Conservation (phyloP, 2,329 filamentous ascomycete genomes). For the Beauveria australis region DNA sequence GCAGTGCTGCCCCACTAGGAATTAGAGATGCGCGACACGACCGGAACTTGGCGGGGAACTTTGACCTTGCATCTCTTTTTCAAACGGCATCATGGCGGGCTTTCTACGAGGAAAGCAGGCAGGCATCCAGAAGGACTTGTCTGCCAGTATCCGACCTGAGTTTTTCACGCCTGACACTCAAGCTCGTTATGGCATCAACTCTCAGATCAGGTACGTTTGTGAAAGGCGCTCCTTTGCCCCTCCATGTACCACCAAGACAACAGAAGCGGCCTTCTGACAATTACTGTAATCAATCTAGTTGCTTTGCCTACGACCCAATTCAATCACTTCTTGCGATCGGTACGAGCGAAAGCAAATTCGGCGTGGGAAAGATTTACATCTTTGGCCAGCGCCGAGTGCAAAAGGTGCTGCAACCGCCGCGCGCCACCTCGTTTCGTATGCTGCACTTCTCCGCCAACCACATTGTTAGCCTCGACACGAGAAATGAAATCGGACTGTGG, state of each 20-base stretch:
- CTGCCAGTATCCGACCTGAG: conserved; percentile 67
- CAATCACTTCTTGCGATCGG: conserved; percentile 90
- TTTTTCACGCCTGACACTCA: conserved; percentile 80
- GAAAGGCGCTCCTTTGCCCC: background rate
- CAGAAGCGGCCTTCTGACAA: background rate
- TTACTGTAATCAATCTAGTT: conserved; percentile 40
- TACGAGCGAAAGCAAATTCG: conserved; percentile 79
- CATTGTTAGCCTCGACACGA: conserved; percentile 74
- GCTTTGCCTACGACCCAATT: conserved; percentile 83
- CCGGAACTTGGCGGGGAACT: conserved; percentile 2
- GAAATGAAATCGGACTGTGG: conserved; percentile 79
- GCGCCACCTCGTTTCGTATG: conserved; percentile 64
- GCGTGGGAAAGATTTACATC: conserved; percentile 80
- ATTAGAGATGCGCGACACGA: background rate
- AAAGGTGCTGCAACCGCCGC: conserved; percentile 62
- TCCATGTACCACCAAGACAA: background rate
- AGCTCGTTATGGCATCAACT: conserved; percentile 73
- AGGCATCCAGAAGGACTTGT: conserved; percentile 86
- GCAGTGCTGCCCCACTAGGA: conserved; percentile 1
- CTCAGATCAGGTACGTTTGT: conserved; percentile 51
- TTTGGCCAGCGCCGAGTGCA: conserved; percentile 76
- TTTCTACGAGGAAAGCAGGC: conserved; percentile 90
- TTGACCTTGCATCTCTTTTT: conserved; percentile 5
- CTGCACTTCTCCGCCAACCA: conserved; percentile 83
- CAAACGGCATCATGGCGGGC: conserved; percentile 56